Conservation (phyloP, 495 filamentous ascomycete genomes). For the Terfezia claveryi region DNA sequence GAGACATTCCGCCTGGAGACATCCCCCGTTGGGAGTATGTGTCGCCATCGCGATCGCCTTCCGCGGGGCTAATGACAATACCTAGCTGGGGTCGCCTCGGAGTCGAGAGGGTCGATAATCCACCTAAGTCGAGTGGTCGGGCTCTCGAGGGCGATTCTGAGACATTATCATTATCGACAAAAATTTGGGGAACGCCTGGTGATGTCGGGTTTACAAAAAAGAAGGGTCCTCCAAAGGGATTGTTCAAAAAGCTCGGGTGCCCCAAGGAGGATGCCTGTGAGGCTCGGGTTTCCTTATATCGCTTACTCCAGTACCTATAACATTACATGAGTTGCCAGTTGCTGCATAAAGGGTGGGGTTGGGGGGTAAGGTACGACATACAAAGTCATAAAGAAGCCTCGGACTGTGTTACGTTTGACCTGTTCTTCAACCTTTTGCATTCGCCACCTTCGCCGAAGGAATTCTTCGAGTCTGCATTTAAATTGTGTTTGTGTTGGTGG, state of each 20-base stretch:
- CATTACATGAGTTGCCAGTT: not conserved
- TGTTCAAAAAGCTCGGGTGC: slow-evolving; percentile 55
- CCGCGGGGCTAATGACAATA: slow-evolving; percentile 9
- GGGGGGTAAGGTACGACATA: slow-evolving; percentile 18
- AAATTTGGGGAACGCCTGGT: slow-evolving; percentile 61
- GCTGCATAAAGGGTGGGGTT: not conserved
- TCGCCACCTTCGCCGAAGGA: slow-evolving; percentile 69
- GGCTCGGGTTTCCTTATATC: slow-evolving; percentile 47
- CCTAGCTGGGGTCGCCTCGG: not conserved
- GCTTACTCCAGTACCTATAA: slow-evolving; percentile 48
- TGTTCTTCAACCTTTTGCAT: slow-evolving; percentile 93
- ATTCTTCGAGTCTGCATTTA: slow-evolving; percentile 48
- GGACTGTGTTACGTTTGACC: slow-evolving; percentile 66
- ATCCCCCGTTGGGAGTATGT: not conserved
- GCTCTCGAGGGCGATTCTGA: slow-evolving; percentile 17
- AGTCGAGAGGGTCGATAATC: slow-evolving; percentile 1
- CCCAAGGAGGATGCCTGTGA: slow-evolving; percentile 50
- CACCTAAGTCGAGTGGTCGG: slow-evolving; percentile 3
- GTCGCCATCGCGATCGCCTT: slow-evolving; percentile 19
- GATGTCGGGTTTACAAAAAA: slow-evolving; percentile 9
- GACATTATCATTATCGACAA: slow-evolving; percentile 48
- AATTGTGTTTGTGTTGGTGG: slow-evolving; percentile 19
- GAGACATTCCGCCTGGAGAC: slow-evolving; percentile 19
- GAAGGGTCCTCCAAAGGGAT: slow-evolving; percentile 25
- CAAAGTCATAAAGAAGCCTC: slow-evolving; percentile 89